These are phyloP conservation scores for Metschnikowia noctiluminum DNA, from an alignment of 805 yeast genomes.

Conservation along the genomic window DNA sequence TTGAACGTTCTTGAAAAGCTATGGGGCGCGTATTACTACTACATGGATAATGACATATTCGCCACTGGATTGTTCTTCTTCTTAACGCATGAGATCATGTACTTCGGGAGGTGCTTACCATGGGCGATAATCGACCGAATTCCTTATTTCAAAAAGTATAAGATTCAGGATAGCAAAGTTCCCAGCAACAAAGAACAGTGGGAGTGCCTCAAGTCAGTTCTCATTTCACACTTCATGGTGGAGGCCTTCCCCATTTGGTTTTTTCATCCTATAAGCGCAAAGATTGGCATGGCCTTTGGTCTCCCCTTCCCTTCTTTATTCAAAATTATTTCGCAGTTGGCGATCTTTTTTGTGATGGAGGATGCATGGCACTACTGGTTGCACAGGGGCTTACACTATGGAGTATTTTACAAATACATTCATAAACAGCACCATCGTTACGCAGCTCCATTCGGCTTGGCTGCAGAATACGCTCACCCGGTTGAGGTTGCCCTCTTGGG, in stretches of 20 bases:
- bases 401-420: slow-evolving; percentile 83
- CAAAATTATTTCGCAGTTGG: slow-evolving; percentile 62
- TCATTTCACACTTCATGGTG: slow-evolving; percentile 83
- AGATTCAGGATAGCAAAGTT: slow-evolving; percentile 82
- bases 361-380: slow-evolving; percentile 98
- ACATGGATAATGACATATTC: slow-evolving; percentile 79
- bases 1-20: slow-evolving; percentile 53
- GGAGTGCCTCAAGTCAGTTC: slow-evolving; percentile 84
- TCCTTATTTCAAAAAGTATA: slow-evolving; percentile 81
- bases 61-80: slow-evolving; percentile 91
- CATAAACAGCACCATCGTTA: slow-evolving; percentile 98
- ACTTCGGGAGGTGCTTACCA: slow-evolving; percentile 89
- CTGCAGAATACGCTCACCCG: slow-evolving; percentile 98
- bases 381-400: slow-evolving; percentile 87
- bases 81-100: slow-evolving; percentile 78
- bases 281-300: slow-evolving; percentile 68
- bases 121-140: slow-evolving; percentile 86
- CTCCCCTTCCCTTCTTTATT: slow-evolving; percentile 81
- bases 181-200: slow-evolving; percentile 84
- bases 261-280: slow-evolving; percentile 87
- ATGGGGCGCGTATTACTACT: slow-evolving; percentile 90
- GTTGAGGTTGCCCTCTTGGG: slow-evolving; percentile 88
- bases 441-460: slow-evolving; percentile 95
- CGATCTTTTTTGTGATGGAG: slow-evolving; percentile 77
- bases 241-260: slow-evolving; percentile 97